phyloP scores from a whole-genome alignment of 495 filamentous ascomycete species.

The Daldinia loculata region DNA sequence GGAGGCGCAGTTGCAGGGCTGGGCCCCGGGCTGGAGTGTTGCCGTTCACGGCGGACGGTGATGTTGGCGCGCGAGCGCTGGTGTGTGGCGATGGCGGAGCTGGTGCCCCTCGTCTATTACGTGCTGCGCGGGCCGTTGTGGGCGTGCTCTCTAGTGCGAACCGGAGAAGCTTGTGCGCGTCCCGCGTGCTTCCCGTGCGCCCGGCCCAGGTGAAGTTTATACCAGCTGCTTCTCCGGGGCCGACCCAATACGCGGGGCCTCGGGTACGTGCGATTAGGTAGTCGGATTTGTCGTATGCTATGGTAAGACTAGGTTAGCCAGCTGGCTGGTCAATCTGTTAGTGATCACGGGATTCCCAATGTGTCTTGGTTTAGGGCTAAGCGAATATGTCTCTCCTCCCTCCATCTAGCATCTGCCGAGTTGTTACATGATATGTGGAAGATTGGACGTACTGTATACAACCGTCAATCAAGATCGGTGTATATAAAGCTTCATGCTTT shows the following conservation, averaged over 20 bases:
- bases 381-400: not conserved
- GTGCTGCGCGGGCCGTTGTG: constrained; percentile 21
- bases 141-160: constrained; percentile 66
- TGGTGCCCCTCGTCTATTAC: not conserved
- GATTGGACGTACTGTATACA: not conserved
- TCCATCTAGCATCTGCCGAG: not conserved
- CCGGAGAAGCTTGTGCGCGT: constrained; percentile 80
- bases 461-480: not conserved
- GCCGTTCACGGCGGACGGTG: not conserved
- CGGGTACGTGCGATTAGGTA: constrained; percentile 26
- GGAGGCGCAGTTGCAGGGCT: constrained; percentile 66
- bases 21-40: constrained; percentile 33
- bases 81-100: not conserved
- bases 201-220: constrained; percentile 78
- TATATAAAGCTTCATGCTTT: not conserved
- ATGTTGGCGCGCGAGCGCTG: not conserved
- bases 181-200: constrained; percentile 74
- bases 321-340: not conserved
- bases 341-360: too few species aligned
- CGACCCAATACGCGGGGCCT: constrained; percentile 44
- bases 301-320: not conserved
- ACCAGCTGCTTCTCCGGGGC: constrained; percentile 64
- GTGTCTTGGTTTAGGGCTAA: too few species aligned
- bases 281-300: constrained; percentile 36
- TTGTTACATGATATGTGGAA: not conserved